Base-by-base conservation (phyloP, 495 filamentous ascomycete species). In the Daldinia vernicosa region DNA sequence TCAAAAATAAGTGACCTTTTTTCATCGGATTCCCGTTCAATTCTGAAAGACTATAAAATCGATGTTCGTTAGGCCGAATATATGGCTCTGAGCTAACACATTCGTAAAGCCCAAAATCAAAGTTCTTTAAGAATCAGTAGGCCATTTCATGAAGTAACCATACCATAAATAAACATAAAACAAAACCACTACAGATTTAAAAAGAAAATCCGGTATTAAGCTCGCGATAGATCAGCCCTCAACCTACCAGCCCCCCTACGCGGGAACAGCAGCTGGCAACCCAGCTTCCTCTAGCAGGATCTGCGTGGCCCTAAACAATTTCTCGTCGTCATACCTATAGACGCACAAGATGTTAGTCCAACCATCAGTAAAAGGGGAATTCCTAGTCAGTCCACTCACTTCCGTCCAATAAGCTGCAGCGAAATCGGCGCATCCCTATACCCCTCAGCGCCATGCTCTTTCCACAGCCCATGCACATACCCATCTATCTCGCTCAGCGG, bases 331-430 rank as follows among this genome's bases (percentile, higher is more conserved):
- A 58, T 73, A 79, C 59, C 79, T 79, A 53, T 15, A 22, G 37
- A 3, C 22, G 50, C 22, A 50, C 5, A 59, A n/a, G n/a, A n/a
- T 14, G 58, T 60, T 45, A 26, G 50, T 17, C 30, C 11, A 28
- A 19, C 14, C 17, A 28, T 17, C 15, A 43, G 39, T 4, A 26
- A 52, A 30, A n/a, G 47, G 39, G 53, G 12, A 35, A 35, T 14
- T 14, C 33, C 12, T 35, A 14, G 12, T 35, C 3, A 14, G 12
- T 35, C 3, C 50, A 67, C 59, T 68, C 76, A 84, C 60, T 77
- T 80, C 19, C 84, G 76, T 1, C 81, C 84, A 15, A 89, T 82
- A 71, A 88, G 76, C 75, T 89, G 87, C 55, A 88, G 71, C 7
- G 83, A 82, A 22, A 89, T 79, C 17, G 86, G 87, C 74, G 87